Evolutionary conservation across 495 filamentous ascomycete genomes (phyloP), one percentile per base, ranked within the genome.

Genomic region (Antarctomyces pellizariae): DNA sequence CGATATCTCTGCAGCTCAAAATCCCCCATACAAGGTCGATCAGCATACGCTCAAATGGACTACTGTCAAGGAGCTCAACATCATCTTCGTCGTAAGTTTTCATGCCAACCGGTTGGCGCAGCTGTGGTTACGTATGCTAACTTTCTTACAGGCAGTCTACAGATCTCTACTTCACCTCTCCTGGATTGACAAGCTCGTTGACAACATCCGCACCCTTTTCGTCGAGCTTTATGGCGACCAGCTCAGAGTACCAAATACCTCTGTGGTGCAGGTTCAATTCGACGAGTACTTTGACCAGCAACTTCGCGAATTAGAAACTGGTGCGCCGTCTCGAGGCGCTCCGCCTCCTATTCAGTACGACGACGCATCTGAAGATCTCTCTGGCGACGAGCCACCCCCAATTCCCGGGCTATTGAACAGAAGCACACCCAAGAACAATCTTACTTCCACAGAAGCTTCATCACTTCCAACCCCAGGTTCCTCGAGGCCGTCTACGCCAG

Each of bases 31-130:
- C 53, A 84, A 71, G 51, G 72, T 77, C 41, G 86, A 95, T 41
- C 77, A 84, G 37, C 89, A 95, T 47, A 95, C 82, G 0, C 49
- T 95, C 41, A 86, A 89, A 46, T 97, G 84, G 83, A 77, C 76
- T 16, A 70, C 70, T 21, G 70, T 67, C 6, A 95, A 92, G 53
- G 86, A 95, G 35, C 52, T 95, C 28, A 77, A 79, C 20, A 46
- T 97, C 26, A 93, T 97, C 29, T 97, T 95, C 46, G 82, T 97
- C 47, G 86, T 97, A 53, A 29, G 75, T 49, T 28, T 19, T 27
- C 36, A 22, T 16, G 22, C 35, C n/a, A 6, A 13, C 27, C 24
- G 20, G 11, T 13, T 10, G 8, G 10, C 15, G 16, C 4, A n/a
- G 13, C 10, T 11, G 28, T 7, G 14, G 5, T 13, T 11, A 13